Evolutionary conservation across 108 stramenopile genomes (phyloP).

Genomic region (Cyclotella choctawhatcheeana): DNA sequence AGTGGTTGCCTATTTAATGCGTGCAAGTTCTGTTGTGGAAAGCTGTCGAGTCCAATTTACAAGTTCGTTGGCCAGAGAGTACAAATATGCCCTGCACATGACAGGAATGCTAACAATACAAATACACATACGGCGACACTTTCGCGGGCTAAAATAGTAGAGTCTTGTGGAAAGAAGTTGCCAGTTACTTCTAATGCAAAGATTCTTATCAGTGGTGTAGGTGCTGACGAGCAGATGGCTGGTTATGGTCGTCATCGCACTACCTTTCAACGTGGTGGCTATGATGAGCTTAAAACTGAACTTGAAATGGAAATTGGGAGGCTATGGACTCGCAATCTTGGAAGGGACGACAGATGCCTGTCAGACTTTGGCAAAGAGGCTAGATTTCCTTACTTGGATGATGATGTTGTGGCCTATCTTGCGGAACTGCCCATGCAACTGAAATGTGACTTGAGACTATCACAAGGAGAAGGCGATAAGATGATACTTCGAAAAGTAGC

Average conservation of each 20-base stretch:
- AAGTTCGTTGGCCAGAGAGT: conserved; percentile 49
- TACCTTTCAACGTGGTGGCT: conserved; percentile 78
- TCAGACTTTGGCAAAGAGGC: conserved; percentile 92
- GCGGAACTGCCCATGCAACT: conserved; percentile 50
- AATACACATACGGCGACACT: not conserved
- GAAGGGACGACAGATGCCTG: conserved; percentile 94
- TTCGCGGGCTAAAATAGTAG: not conserved
- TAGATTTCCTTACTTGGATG: conserved; percentile 95
- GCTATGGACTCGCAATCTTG: conserved; percentile 96
- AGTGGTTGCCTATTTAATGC: conserved; percentile 42
- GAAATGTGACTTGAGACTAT: conserved; percentile 67
- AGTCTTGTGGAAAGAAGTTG: not conserved
- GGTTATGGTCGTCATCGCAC: conserved; percentile 97
- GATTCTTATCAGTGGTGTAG: conserved; percentile 89
- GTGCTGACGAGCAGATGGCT: conserved; percentile 97
- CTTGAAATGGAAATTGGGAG: conserved; percentile 83
- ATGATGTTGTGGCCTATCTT: conserved; percentile 75
- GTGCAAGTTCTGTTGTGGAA: conserved; percentile 53
- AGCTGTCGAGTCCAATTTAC: conserved; percentile 44
- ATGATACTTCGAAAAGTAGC: conserved; percentile 78
- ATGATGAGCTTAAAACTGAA: conserved; percentile 71
- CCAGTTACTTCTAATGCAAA: conserved; percentile 33
- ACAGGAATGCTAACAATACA: not conserved
- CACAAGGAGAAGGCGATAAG: conserved; percentile 90
- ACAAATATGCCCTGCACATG: conserved; percentile 26